Conservation (phyloP, 495 filamentous ascomycete species). For the Terfezia claveryi region DNA sequence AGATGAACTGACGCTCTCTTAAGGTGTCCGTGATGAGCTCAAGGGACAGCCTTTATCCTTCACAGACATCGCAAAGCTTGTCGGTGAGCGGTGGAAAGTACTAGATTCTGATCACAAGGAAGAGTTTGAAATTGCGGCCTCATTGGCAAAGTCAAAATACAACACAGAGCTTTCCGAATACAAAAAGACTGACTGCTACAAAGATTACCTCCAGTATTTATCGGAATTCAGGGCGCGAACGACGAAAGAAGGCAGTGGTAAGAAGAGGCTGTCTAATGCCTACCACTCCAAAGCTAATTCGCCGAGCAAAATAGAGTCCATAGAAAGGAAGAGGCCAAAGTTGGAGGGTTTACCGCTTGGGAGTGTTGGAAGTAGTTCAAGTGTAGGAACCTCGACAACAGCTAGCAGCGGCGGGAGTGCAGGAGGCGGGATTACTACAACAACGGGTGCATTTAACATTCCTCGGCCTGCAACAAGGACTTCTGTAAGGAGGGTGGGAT, state of each 20-base stretch:
- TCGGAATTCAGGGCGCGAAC: conserved; percentile 53
- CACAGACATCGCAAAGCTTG: conserved; percentile 61
- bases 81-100: conserved; percentile 60
- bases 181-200: conserved; percentile 44
- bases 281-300: conserved; percentile 4
- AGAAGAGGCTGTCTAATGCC: neutral
- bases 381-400: neutral
- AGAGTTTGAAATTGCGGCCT: conserved; percentile 44
- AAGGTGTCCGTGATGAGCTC: conserved; percentile 51
- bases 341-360: conserved; percentile 7
- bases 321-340: conserved; percentile 14
- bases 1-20: conserved; percentile 1
- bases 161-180: conserved; percentile 42
- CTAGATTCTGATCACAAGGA: conserved; percentile 42
- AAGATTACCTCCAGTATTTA: conserved; percentile 41
- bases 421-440: neutral
- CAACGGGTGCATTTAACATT: neutral
- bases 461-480: neutral
- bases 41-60: conserved; percentile 53
- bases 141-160: conserved; percentile 47
- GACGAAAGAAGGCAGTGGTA: conserved; percentile 21
- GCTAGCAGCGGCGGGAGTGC: neutral
- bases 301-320: conserved; percentile 13
- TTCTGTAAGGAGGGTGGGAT: neutral
- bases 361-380: conserved; percentile 1